Conservation (phyloP, 805 yeast genomes). For the Monosporozyma aerobia region DNA sequence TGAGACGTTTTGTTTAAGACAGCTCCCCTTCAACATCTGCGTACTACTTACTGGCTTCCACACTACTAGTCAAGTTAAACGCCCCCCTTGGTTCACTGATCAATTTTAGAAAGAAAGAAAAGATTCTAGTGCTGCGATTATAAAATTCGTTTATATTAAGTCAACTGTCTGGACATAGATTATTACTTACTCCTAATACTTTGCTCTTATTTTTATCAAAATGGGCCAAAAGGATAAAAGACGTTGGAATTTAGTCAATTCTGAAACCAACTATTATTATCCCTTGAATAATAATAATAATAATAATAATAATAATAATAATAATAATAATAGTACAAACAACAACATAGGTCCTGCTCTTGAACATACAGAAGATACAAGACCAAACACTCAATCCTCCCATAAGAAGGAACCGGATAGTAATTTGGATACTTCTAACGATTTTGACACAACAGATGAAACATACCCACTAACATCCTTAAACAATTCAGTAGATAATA, state of each 20-base stretch:
- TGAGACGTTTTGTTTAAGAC: neutral
- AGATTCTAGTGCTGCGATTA: no score
- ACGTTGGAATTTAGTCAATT: neutral
- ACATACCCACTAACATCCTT: neutral
- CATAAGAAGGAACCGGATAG: neutral
- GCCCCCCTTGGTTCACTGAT: neutral
- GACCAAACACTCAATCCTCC: neutral
- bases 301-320: neutral
- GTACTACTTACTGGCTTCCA: no score
- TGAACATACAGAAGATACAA: neutral
- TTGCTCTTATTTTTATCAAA: neutral
- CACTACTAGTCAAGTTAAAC: no score
- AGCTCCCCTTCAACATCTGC: neutral
- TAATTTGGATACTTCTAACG: neutral
- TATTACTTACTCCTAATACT: no score
- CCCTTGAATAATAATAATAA: neutral
- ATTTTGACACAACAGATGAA: neutral
- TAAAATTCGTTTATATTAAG: neutral
- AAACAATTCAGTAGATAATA: neutral
- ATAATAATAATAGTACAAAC: neutral
- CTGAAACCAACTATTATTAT: neutral
- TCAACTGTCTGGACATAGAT: neutral
- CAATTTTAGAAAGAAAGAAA: no score
- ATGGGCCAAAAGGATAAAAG: neutral
- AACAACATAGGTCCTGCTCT: neutral